Base-by-base conservation (phyloP, 1,284 basidiomycete genomes). In the Puccinia novopanici region DNA sequence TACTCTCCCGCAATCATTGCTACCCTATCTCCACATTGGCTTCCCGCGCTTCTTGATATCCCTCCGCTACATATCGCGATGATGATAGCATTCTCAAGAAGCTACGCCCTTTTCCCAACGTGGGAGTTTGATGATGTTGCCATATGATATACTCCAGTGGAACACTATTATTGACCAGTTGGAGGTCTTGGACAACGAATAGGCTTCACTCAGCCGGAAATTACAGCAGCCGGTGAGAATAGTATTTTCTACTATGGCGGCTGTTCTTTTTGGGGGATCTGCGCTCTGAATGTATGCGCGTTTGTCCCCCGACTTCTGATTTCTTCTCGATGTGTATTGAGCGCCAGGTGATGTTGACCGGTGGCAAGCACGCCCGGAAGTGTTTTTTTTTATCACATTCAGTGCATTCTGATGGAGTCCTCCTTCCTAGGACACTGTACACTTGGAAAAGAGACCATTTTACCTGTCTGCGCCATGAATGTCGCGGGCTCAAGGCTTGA, bases 271-370 rank as follows among this genome's bases (percentile, higher is more conserved):
- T 57, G 55, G 55, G 24, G 55, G 55, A 57, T 30, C 37, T 24
- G 10, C 40, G 12, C 63, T 24, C 63, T 67, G 19, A n/a, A 67
- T 67, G 42, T 67, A 67, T 67, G 63, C 63, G 22, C 37, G 63
- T 67, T 27, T 27, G n/a, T n/a, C n/a, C n/a, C n/a, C n/a, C n/a
- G n/a, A 12, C 50, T 52, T 52, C 50, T 19, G 50, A 8, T 5
- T 30, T 57, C n/a, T 57, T 57, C 55, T 57, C 19, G 55, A 57
- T 57, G n/a, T 30, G 55, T 27, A 10, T 57, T 9, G 55, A 57
- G 55, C 27, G 50, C 50, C 9, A 12, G 19, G 19, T 52, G 4
- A 12, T 4, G 19, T 22, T n/a, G n/a, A 17, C 50, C n/a, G n/a
- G 50, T 52, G 4, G 10, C 4, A 22, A 10, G 50, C 19, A 8